Base-by-base conservation (phyloP, 2,329 filamentous ascomycete species). In the Arthrobotrys pseudoclavata region DNA sequence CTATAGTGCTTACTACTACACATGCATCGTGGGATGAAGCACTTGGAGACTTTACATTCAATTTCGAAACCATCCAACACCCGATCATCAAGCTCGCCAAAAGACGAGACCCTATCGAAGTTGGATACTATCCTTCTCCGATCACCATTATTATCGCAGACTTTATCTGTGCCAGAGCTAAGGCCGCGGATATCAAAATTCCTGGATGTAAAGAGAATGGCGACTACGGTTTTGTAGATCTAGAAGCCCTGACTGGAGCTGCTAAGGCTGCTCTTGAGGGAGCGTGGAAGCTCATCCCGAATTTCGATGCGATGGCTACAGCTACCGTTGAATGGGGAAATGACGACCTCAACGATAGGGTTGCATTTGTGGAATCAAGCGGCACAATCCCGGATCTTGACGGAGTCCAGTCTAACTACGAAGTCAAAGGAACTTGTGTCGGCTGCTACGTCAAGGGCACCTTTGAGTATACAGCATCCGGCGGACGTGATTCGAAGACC, bases 381-480 rank as follows among this genome's bases (percentile, higher is more conserved):
- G 57, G 31, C 29, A 13, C 18, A 7, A 1, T 45, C 15, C 26
- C 34, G 3, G 12, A 18, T 9, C 20, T 47, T 4, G 68, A 34
- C 12, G 37, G 20, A 9, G 48, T 42, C 7, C 22, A 4, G 7
- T 22, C 55, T 13, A n/a, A 13, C 10, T 24, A 18, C 26, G 18
- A 37, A 0, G 15, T 53, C 13, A 47, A 45, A 9, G 47, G 45
- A 26, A 10, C 10, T 15, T 71, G 68, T 29, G 24, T 71, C n/a
- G 68, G 68, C 1, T 71, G 68, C 37, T 71, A 34, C 34, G 12
- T 71, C n/a, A 48, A 34, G 18, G 68, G 68, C 2, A 64, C 34
- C 10, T 18, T 71, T 18, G 57, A 47, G 5, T 71, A 64, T 18
- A 64, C 29, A 12, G 68, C 48, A 15, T 34, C 31, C 3, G 68